These are phyloP conservation scores for Lolium multiflorum DNA, from an alignment of 176 grass and related monocot species.

Conservation along the genomic window DNA sequence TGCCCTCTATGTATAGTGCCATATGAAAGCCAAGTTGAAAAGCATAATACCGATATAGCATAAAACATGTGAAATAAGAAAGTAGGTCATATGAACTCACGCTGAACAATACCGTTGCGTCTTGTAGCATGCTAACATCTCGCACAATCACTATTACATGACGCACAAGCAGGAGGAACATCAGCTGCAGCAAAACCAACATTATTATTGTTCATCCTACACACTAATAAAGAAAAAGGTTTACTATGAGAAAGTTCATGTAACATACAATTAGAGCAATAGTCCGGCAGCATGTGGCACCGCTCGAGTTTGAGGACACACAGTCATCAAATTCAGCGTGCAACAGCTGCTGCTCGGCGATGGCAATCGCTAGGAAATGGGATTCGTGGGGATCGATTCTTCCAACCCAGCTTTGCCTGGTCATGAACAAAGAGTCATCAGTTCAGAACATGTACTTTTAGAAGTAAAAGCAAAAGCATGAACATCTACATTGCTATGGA, in stretches of 20 bases:
- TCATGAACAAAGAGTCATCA: conserved; percentile 10
- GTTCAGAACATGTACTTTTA: conserved; percentile 22
- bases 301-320: conserved; percentile 58
- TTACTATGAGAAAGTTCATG: background rate
- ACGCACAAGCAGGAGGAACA: conserved; percentile 83
- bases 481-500: conserved; percentile 13
- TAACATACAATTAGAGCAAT: conserved; percentile 75
- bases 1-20: background rate
- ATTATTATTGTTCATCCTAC: background rate
- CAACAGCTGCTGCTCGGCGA: conserved; percentile 86
- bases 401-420: conserved; percentile 77
- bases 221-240: background rate
- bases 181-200: conserved; percentile 58
- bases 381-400: conserved; percentile 79
- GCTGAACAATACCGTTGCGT: conserved; percentile 79
- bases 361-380: conserved; percentile 90
- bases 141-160: conserved; percentile 77
- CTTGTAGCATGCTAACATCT: conserved; percentile 82
- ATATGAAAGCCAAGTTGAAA: conserved; percentile 7
- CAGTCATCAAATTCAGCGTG: conserved; percentile 89
- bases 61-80: background rate
- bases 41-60: background rate
- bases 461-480: background rate
- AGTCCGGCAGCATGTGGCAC: conserved; percentile 73
- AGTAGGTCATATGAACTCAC: conserved; percentile 53